Base-by-base conservation (phyloP, 2,329 filamentous ascomycete genomes). In the Volutella citrinella region DNA sequence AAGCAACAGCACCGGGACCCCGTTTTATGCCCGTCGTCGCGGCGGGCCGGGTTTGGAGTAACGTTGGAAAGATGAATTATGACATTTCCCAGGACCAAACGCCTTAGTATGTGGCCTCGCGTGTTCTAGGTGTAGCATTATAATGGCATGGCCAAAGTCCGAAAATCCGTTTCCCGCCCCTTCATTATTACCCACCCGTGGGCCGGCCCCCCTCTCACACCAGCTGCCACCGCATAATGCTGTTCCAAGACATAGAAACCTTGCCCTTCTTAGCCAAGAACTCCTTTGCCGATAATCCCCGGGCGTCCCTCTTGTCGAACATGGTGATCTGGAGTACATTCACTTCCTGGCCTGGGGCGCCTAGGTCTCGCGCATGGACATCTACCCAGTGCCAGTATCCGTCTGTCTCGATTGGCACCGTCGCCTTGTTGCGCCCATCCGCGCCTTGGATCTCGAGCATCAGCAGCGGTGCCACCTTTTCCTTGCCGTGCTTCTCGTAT, bases 301-400 rank as follows among this genome's bases (percentile, higher is more conserved):
- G 60, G 16, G 63, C 70, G 32, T 73, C 68, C 30, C 56, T 55
- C 5, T 64, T 65, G 28, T 72, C 66, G 5, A 77, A 54, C 40
- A 52, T 64, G 10, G 55, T 74, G 22, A 95, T 66, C 14, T 78
- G 76, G 37, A 76, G 76, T 19, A 93, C 61, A 45, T 72, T 73
- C 6, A 91, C 65, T 33, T 72, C 77, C 61, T 89, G 78, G 0
- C 87, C 87, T 0, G 80, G 76, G 0, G 68, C 69, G 2, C 87
- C 87, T 14, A 94, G 64, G 37, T 82, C 74, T 19, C 68, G 61
- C 2, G 78, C 72, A 17, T 73, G 67, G 5, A 96, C 74, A 60
- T 96, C 91, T 3, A 80, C 63, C 80, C 87, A 95, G 78, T 84
- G 94, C 63, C 82, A 80, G 53, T 76, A 84, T 11, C 84, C 86